Percentiles rank a stretch among this genome's conserved stretches.
phyloP scores from a whole-genome alignment of 2,329 filamentous ascomycete species.

The Cladosporium phlei region DNA sequence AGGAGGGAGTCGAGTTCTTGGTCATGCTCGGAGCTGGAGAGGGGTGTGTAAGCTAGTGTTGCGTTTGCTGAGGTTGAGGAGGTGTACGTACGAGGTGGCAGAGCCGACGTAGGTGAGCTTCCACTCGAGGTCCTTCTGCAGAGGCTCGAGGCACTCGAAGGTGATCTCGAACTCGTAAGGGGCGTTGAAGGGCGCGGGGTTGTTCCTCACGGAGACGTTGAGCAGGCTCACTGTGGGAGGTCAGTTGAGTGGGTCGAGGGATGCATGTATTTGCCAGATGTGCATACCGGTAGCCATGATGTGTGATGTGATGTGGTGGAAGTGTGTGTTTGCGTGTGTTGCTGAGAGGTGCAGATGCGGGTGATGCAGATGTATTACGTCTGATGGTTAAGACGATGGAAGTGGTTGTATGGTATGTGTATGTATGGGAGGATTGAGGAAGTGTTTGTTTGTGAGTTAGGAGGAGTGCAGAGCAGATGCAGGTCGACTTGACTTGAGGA shows the following conservation, averaged over 20 bases:
- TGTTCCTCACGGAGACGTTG: constrained; percentile 93
- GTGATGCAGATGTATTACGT: neutral
- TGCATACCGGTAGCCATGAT: constrained; percentile 12
- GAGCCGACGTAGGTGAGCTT: constrained; percentile 98
- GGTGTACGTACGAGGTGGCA: constrained; percentile 77
- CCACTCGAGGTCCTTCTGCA: constrained; percentile 98
- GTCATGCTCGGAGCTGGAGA: constrained; percentile 79
- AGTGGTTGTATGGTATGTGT: no score
- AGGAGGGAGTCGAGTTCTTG: constrained; percentile 96
- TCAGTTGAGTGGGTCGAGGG: neutral
- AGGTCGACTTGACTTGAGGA: no score
- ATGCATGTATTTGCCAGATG: no score
- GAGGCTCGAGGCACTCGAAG: constrained; percentile 90
- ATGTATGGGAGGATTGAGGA: no score
- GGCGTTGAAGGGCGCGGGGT: constrained; percentile 88
- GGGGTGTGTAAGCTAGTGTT: no score
- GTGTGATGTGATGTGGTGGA: neutral
- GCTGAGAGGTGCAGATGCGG: neutral
- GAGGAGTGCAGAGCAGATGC: no score
- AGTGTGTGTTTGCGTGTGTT: neutral
- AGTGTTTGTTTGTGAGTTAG: no score
- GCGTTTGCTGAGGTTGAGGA: no score
- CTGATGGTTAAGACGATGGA: neutral
- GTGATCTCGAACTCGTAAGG: constrained; percentile 98
- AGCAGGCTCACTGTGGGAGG: constrained; percentile 78